A percentile compares a stretch with the other conserved stretches of the same genome.
Evolutionary conservation across 2,329 filamentous ascomycete species (phyloP).

Genomic region (Aspergillus brunneoviolaceus): DNA sequence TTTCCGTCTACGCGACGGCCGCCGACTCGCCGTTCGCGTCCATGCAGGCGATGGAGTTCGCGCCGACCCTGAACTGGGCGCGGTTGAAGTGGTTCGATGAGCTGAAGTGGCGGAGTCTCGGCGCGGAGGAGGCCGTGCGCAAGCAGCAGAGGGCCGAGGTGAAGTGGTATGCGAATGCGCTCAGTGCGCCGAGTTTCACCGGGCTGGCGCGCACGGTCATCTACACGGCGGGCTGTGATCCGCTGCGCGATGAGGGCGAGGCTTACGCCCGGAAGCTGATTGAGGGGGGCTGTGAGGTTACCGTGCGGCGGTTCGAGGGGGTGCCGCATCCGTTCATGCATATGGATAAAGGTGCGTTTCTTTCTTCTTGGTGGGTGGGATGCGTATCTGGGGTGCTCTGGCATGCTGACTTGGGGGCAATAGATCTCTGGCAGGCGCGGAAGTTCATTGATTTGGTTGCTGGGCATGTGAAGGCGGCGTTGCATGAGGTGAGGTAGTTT

Average conservation of each 20-base stretch:
- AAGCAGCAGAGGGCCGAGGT: slow-evolving; percentile 24
- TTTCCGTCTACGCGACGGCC: slow-evolving; percentile 38
- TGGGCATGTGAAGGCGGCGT: slow-evolving; percentile 18
- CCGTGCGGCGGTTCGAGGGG: slow-evolving; percentile 47
- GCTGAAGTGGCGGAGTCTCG: slow-evolving; percentile 33
- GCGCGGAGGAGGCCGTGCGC: slow-evolving; percentile 13
- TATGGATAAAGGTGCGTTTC: slow-evolving; percentile 38
- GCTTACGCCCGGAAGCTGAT: slow-evolving; percentile 47
- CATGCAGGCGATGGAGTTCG: slow-evolving; percentile 45
- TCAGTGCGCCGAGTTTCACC: slow-evolving; percentile 38
- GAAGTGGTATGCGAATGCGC: slow-evolving; percentile 35
- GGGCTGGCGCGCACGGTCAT: slow-evolving; percentile 42
- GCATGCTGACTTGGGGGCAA: not conserved
- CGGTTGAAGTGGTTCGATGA: slow-evolving; percentile 45
- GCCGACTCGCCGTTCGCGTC: slow-evolving; percentile 43
- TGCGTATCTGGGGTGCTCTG: too few relatives aligned
- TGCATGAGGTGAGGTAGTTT: slow-evolving; percentile 8
- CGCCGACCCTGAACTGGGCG: slow-evolving; percentile 47
- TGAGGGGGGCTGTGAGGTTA: slow-evolving; percentile 48
- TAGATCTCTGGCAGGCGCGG: slow-evolving; percentile 30
- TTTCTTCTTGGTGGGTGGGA: not conserved
- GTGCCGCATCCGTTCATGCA: slow-evolving; percentile 54
- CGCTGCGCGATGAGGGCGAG: slow-evolving; percentile 52
- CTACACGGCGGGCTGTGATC: slow-evolving; percentile 48
- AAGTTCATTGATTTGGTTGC: slow-evolving; percentile 31